phyloP scores from a whole-genome alignment of 805 yeast genomes.

The Saturnispora hagleri region DNA sequence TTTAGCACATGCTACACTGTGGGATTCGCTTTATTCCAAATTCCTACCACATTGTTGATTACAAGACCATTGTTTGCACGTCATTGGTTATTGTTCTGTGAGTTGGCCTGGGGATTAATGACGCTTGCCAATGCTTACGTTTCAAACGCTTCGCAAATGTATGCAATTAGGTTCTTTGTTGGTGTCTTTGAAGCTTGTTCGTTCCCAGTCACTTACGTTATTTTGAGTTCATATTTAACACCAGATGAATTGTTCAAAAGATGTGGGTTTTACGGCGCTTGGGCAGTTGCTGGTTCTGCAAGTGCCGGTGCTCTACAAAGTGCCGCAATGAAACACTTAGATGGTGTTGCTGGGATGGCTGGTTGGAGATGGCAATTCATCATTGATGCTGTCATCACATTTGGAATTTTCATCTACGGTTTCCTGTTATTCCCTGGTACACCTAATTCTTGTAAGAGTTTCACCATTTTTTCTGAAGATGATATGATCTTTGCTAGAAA shows the following conservation, averaged over 20 bases:
- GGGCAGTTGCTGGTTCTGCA: constrained; percentile 33
- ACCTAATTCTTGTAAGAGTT: constrained; percentile 23
- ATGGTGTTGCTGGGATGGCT: constrained; percentile 43
- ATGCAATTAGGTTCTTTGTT: constrained; percentile 50
- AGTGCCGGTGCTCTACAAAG: constrained; percentile 58
- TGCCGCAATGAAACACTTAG: constrained; percentile 37
- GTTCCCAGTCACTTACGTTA: constrained; percentile 50
- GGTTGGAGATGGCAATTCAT: constrained; percentile 75
- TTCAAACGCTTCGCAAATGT: constrained; percentile 38
- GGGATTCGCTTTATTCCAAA: constrained; percentile 53
- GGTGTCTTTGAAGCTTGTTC: constrained; percentile 55
- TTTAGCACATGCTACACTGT: constrained; percentile 23
- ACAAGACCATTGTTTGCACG: constrained; percentile 43
- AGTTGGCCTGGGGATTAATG: constrained; percentile 33
- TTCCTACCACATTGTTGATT: constrained; percentile 45
- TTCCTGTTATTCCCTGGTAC: constrained; percentile 52
- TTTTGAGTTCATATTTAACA: constrained; percentile 16
- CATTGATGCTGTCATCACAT: constrained; percentile 51
- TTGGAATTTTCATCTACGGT: constrained; percentile 52
- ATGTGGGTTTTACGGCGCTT: constrained; percentile 16
- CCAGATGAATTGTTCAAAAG: constrained; percentile 14
- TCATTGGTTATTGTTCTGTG: constrained; percentile 41
- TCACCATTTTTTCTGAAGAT: constrained; percentile 31
- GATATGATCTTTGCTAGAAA: constrained; percentile 40
- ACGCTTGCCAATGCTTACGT: constrained; percentile 32